phyloP scores from a whole-genome alignment of 192 early-diverging fungal genomes.

The Backusella liffmaniae region DNA sequence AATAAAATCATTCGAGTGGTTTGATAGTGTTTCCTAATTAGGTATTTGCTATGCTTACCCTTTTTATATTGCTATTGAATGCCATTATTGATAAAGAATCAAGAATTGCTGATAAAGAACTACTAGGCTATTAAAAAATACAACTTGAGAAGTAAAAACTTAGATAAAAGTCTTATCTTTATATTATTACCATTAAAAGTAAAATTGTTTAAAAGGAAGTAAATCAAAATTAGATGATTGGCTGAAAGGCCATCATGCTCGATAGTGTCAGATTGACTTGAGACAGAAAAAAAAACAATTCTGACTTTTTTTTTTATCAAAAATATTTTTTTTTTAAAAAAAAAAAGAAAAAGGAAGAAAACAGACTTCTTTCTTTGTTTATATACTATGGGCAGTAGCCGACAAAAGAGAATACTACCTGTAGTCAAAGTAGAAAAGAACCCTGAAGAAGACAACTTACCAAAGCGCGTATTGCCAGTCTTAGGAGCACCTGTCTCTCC shows the following conservation, averaged over 20 bases:
- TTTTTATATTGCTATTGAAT: not conserved
- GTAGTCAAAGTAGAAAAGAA: conserved; percentile 11
- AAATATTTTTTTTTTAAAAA: not conserved
- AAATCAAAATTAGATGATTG: not conserved
- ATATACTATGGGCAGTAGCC: not conserved
- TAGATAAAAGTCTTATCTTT: not conserved
- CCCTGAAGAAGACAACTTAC: conserved; percentile 2
- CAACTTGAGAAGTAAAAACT: too few species aligned
- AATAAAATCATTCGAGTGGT: not conserved
- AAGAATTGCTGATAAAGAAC: too few species aligned
- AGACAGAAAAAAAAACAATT: not conserved
- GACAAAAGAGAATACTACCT: conserved; percentile 1
- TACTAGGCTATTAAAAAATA: too few species aligned
- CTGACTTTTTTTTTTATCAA: not conserved
- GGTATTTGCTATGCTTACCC: not conserved
- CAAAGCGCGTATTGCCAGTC: conserved; percentile 8
- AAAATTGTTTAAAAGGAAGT: not conserved
- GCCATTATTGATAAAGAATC: too few species aligned
- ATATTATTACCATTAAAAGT: not conserved
- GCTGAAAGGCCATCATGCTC: not conserved
- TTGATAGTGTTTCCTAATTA: not conserved
- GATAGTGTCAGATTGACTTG: conserved; percentile 4
- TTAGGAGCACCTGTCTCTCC: conserved; percentile 9
- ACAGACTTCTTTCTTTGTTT: not conserved
- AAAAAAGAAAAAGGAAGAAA: not conserved